These are phyloP conservation scores for Lactarius hengduanensis DNA, from an alignment of 768 basidiomycete species.

Conservation along the genomic window DNA sequence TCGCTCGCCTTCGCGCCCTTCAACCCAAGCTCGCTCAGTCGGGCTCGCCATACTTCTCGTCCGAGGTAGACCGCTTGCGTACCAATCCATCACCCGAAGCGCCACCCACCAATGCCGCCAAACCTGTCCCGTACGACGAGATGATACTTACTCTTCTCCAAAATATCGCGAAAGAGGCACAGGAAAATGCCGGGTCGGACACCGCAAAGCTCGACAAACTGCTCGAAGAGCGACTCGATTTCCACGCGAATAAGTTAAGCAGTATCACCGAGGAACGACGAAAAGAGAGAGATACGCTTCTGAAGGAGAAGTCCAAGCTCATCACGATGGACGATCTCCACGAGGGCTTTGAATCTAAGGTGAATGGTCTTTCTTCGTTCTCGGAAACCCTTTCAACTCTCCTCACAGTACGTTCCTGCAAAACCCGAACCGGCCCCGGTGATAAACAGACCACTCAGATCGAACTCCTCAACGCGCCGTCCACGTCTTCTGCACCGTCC, in stretches of 20 bases:
- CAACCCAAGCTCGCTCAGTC: slow-evolving; percentile 46
- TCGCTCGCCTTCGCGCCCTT: slow-evolving; percentile 66
- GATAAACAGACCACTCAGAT: slow-evolving; percentile 47
- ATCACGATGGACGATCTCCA: slow-evolving; percentile 95
- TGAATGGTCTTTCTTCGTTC: slow-evolving; percentile 33
- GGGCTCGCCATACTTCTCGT: slow-evolving; percentile 60
- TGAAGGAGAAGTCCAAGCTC: slow-evolving; percentile 80
- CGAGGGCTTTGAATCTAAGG: slow-evolving; percentile 83
- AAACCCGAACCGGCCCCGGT: slow-evolving; percentile 61
- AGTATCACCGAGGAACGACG: slow-evolving; percentile 62
- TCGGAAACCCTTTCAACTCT: slow-evolving; percentile 1
- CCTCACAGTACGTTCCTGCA: slow-evolving; percentile 68
- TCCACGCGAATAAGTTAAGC: slow-evolving; percentile 63
- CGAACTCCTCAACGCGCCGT: slow-evolving; percentile 64
- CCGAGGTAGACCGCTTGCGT: slow-evolving; percentile 70
- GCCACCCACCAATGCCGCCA: slow-evolving; percentile 69
- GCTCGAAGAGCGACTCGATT: slow-evolving; percentile 59
- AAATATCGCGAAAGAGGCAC: slow-evolving; percentile 68
- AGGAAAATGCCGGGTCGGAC: slow-evolving; percentile 52
- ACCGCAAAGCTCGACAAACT: slow-evolving; percentile 54
- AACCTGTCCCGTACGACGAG: slow-evolving; percentile 84
- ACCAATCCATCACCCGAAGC: slow-evolving; percentile 72
- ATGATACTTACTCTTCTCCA: slow-evolving; percentile 81
- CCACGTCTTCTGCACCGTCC: slow-evolving; percentile 28
- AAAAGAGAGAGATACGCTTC: slow-evolving; percentile 60